Percentiles rank a stretch among this genome's conserved stretches.
phyloP scores from a whole-genome alignment of 805 yeast genomes.

The Blastobotrys peoriensis region DNA sequence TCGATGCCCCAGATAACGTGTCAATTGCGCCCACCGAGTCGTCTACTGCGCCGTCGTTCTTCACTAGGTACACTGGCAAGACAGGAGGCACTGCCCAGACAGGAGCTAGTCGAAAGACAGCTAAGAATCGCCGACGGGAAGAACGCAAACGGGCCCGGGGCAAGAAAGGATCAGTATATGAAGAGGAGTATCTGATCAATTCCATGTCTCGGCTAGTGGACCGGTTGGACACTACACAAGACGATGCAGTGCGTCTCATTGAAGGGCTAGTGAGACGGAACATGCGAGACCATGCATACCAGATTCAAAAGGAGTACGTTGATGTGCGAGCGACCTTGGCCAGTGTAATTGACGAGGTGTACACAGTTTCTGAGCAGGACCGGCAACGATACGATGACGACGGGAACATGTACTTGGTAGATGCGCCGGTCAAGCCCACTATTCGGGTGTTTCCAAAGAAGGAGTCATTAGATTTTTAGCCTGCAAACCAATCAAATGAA shows the following conservation, averaged over 20 bases:
- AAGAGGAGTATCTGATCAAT: constrained; percentile 86
- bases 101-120: constrained; percentile 87
- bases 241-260: constrained; percentile 67
- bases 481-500: neutral
- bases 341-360: constrained; percentile 68
- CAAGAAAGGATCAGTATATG: constrained; percentile 95
- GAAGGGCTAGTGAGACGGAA: constrained; percentile 70
- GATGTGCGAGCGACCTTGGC: constrained; percentile 51
- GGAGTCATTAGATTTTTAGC: constrained; percentile 11
- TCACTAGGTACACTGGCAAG: constrained; percentile 94
- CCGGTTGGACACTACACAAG: constrained; percentile 64
- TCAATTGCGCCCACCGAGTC: constrained; percentile 93
- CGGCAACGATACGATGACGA: constrained; percentile 85
- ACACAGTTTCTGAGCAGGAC: constrained; percentile 73
- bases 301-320: constrained; percentile 62
- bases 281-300: constrained; percentile 73
- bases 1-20: constrained; percentile 89
- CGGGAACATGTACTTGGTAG: constrained; percentile 73
- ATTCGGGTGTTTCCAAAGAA: constrained; percentile 46
- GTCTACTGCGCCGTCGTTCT: constrained; percentile 85
- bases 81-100: constrained; percentile 95
- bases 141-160: constrained; percentile 96
- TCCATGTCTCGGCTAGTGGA: constrained; percentile 86
- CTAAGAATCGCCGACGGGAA: constrained; percentile 89
- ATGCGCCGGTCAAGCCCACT: constrained; percentile 67